A percentile compares a stretch with the other conserved stretches of the same genome.
phyloP scores from a whole-genome alignment of 1,139 yeast genomes.

The Eremothecium coryli region DNA sequence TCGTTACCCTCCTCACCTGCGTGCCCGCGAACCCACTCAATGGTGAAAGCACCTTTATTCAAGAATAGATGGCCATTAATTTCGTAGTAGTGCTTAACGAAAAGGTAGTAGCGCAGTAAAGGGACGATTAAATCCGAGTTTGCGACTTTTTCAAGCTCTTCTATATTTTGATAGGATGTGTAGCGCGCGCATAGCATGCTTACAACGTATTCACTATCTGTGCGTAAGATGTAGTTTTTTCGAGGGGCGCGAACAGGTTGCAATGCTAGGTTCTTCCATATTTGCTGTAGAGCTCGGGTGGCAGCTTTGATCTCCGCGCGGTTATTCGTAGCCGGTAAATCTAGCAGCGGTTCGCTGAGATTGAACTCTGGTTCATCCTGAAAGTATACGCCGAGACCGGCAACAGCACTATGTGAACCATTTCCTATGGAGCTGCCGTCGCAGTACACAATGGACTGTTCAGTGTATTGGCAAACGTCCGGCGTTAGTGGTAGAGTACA shows the following conservation, averaged over 20 bases:
- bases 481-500: constrained; percentile 7
- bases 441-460: constrained; percentile 38
- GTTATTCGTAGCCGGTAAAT: constrained; percentile 59
- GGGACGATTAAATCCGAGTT: constrained; percentile 26
- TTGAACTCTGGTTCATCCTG: constrained; percentile 46
- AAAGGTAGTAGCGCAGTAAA: constrained; percentile 21
- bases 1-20: constrained; percentile 63
- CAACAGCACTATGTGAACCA: constrained; percentile 37
- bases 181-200: constrained; percentile 46
- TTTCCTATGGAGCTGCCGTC: constrained; percentile 65
- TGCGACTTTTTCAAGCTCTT: constrained; percentile 23
- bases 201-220: constrained; percentile 51
- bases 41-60: constrained; percentile 30
- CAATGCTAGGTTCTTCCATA: constrained; percentile 25
- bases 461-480: not conserved
- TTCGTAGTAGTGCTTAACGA: constrained; percentile 28
- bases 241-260: constrained; percentile 22
- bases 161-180: constrained; percentile 24
- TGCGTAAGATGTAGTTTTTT: constrained; percentile 34
- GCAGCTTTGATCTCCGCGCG: constrained; percentile 73
- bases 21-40: constrained; percentile 68
- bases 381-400: constrained; percentile 72
- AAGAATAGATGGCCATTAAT: constrained; percentile 19
- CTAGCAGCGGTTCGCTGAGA: constrained; percentile 40
- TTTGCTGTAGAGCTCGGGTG: constrained; percentile 41